Base-by-base conservation (phyloP, 768 basidiomycete species). In the Chlorophyllum brunneum region DNA sequence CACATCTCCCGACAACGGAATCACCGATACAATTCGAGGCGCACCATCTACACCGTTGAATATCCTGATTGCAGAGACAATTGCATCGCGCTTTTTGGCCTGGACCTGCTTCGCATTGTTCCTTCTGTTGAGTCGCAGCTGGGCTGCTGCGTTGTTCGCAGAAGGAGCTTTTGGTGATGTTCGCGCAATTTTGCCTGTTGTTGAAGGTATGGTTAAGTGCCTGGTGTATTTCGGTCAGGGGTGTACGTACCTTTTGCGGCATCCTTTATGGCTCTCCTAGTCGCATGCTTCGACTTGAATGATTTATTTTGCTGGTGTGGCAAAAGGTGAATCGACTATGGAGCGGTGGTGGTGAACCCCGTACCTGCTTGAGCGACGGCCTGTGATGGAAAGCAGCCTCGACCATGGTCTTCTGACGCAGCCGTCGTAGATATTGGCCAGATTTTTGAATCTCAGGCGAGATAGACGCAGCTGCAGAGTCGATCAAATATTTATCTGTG, bases 231-330 rank as follows among this genome's bases (percentile, higher is more conserved):
- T 15, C 7, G 3, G 34, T 42, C 15, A 11, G 5, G 11, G 16
- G 23, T 30, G 10, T 41, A 46, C 62, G 30, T 38, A 84, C 93
- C 94, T 76, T 95, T 95, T 27, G 91, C 84, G 37, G 80, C 79
- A 39, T 91, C 89, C 67, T 88, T 93, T 33, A 97, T 61, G 0
- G 88, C 76, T 1, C 87, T 82, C 70, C 97, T 97, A 10, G 89
- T 81, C 2, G 92, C 81, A 74, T 94, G 90, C 65, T 85, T 89
- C 2, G 92, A 92, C 70, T 98, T 98, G 77, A 89, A 98, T 1
- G 79, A 59, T 67, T 98, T 98, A 70, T 98, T 97, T 76, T 83
- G 73, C 91, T 94, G 57, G 13, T 16, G 39, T 47, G 42, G 33
- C 42, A 40, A 1, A 36, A 31, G 43, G 39, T 30, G 31, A n/a